A percentile compares a stretch with the other conserved stretches of the same genome.
Conservation (phyloP, 805 yeast genomes). For the Candida chilensis region DNA sequence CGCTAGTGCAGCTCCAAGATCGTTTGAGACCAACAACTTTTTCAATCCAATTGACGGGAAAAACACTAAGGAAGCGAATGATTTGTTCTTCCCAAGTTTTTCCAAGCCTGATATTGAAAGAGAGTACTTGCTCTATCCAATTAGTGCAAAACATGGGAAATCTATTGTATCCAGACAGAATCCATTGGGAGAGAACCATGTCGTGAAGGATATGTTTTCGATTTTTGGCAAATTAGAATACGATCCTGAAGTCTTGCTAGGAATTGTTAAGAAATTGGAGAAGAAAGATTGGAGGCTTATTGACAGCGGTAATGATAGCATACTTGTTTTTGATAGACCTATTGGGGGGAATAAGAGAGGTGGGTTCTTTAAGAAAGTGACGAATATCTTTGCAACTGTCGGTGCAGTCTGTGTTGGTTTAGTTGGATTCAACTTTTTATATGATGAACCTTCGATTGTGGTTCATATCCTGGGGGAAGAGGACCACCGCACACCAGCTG, state of each 20-base stretch:
- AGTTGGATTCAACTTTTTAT: constrained; percentile 14
- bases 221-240: constrained; percentile 25
- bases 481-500: too few species aligned
- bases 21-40: constrained; percentile 27
- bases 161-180: constrained; percentile 18
- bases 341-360: constrained; percentile 6
- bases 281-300: constrained; percentile 42
- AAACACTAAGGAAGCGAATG: constrained; percentile 2
- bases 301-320: constrained; percentile 32
- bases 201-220: constrained; percentile 29
- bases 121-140: constrained; percentile 8
- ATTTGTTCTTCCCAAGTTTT: constrained; percentile 8
- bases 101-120: constrained; percentile 6
- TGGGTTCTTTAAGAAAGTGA: too few species aligned
- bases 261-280: constrained; percentile 30
- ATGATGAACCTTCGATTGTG: too few species aligned
- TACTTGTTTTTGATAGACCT: constrained; percentile 30
- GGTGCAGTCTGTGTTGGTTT: constrained; percentile 1
- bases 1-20: constrained; percentile 18
- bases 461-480: too few species aligned
- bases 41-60: constrained; percentile 21
- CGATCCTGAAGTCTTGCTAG: constrained; percentile 22
- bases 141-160: constrained; percentile 26
- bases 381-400: constrained; percentile 3
- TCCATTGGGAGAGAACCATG: constrained; percentile 26